A percentile compares a stretch with the other conserved stretches of the same genome.
phyloP scores from a whole-genome alignment of 352 stramenopile genomes.

The Elongisporangium senticosum region DNA sequence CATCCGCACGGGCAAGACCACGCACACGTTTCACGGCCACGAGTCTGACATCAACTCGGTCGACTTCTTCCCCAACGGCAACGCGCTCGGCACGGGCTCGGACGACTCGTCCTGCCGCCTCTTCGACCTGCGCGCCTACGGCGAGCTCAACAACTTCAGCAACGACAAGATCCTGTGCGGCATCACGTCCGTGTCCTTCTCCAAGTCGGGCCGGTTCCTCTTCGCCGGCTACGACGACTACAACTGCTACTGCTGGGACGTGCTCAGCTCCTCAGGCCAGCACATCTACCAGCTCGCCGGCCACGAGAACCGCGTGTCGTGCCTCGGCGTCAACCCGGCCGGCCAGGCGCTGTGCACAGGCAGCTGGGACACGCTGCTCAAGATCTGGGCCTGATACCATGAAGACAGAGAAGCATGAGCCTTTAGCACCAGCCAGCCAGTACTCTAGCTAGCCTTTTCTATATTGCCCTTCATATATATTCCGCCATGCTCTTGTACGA shows the following conservation, averaged over 20 bases:
- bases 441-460: not conserved
- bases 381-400: slow-evolving; percentile 90
- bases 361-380: slow-evolving; percentile 98
- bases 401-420: slow-evolving; percentile 10
- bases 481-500: slow-evolving; percentile 1
- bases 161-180: slow-evolving; percentile 95
- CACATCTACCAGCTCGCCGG: slow-evolving; percentile 91
- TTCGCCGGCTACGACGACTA: slow-evolving; percentile 99
- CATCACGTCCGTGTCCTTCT: slow-evolving; percentile 97
- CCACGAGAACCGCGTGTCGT: slow-evolving; percentile 97
- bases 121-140: slow-evolving; percentile 96
- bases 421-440: slow-evolving; percentile 4
- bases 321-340: slow-evolving; percentile 93
- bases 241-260: slow-evolving; percentile 97
- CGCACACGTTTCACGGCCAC: slow-evolving; percentile 96
- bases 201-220: slow-evolving; percentile 92
- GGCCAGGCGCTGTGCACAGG: slow-evolving; percentile 97
- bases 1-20: slow-evolving; percentile 92
- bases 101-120: slow-evolving; percentile 96
- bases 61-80: slow-evolving; percentile 96
- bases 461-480: slow-evolving; percentile 2
- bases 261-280: slow-evolving; percentile 83
- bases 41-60: slow-evolving; percentile 99
- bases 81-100: slow-evolving; percentile 92
- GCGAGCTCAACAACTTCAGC: slow-evolving; percentile 96